These are phyloP conservation scores for Rhodotorula sp. DNA, from an alignment of 1,284 basidiomycete species.

Conservation along the genomic window DNA sequence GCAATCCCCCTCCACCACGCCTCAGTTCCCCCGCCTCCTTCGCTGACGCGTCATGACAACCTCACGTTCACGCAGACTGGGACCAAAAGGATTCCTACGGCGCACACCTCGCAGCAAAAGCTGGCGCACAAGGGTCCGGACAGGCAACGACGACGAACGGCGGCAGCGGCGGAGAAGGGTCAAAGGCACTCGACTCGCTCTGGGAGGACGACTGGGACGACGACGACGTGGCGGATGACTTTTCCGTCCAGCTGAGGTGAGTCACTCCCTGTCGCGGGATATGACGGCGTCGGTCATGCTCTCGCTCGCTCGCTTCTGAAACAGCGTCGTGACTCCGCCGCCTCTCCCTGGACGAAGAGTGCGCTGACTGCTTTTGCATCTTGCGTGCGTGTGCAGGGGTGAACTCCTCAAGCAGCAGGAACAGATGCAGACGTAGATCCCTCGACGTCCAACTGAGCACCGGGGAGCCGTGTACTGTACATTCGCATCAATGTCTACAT, in stretches of 20 bases:
- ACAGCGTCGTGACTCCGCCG: no score
- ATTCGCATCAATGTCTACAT: neutral
- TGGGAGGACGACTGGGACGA: conserved; percentile 99
- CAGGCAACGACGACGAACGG: neutral
- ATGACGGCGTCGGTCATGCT: neutral
- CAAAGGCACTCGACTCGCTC: conserved; percentile 57
- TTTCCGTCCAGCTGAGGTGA: conserved; percentile 89
- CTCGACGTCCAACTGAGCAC: no score
- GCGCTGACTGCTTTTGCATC: neutral
- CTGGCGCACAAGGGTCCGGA: neutral
- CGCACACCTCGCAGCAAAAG: conserved; percentile 14
- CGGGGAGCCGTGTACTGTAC: neutral
- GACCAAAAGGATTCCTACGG: conserved; percentile 37
- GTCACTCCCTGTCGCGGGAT: conserved; percentile 29
- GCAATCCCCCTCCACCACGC: neutral
- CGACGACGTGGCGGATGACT: conserved; percentile 96
- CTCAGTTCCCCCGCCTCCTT: neutral
- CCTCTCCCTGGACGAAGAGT: no score
- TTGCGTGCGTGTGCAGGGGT: conserved; percentile 14
- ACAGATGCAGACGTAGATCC: conserved; percentile 33
- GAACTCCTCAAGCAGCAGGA: conserved; percentile 36
- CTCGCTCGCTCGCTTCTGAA: neutral
- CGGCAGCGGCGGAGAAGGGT: conserved; percentile 9
- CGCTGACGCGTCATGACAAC: neutral
- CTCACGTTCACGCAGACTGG: conserved; percentile 30